Conservation (phyloP, 495 filamentous ascomycete genomes). For the Tetracladium marchalianum region DNA sequence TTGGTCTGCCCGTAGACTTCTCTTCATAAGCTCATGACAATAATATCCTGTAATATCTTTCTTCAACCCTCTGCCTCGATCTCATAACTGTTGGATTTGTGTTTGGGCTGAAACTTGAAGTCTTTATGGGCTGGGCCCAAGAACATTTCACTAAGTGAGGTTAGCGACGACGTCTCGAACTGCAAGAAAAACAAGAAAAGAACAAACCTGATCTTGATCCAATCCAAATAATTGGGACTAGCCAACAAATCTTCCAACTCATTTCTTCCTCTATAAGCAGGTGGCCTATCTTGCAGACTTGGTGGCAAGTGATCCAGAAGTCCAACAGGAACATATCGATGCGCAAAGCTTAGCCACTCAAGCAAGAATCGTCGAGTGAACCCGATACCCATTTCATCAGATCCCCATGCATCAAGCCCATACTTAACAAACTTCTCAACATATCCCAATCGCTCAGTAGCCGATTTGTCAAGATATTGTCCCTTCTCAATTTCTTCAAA, state of each 20-base stretch:
- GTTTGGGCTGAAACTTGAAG: constrained; percentile 96
- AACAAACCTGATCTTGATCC: constrained; percentile 94
- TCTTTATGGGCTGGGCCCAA: constrained; percentile 79
- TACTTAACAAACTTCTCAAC: constrained; percentile 83
- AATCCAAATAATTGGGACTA: constrained; percentile 87
- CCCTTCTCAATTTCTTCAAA: constrained; percentile 90
- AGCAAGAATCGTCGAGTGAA: constrained; percentile 82
- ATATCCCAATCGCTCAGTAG: constrained; percentile 73
- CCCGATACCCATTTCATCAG: constrained; percentile 85
- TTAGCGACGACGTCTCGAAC: constrained; percentile 7
- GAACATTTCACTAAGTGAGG: constrained; percentile 75
- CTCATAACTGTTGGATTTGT: constrained; percentile 80
- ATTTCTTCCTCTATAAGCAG: constrained; percentile 69
- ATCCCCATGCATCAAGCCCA: constrained; percentile 88
- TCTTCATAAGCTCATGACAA: too few relatives aligned
- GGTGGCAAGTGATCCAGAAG: constrained; percentile 82
- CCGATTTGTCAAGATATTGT: constrained; percentile 92
- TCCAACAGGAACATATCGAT: constrained; percentile 84
- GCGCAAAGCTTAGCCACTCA: constrained; percentile 89
- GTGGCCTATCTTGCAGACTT: constrained; percentile 76
- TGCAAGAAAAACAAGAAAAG: background rate
- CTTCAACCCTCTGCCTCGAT: constrained; percentile 46
- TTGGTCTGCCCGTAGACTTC: too few relatives aligned
- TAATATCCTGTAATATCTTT: too few relatives aligned
- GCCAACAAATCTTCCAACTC: constrained; percentile 86